Conservation (phyloP, 2,329 filamentous ascomycete genomes). For the Ophiocordyceps camponoti-floridani region DNA sequence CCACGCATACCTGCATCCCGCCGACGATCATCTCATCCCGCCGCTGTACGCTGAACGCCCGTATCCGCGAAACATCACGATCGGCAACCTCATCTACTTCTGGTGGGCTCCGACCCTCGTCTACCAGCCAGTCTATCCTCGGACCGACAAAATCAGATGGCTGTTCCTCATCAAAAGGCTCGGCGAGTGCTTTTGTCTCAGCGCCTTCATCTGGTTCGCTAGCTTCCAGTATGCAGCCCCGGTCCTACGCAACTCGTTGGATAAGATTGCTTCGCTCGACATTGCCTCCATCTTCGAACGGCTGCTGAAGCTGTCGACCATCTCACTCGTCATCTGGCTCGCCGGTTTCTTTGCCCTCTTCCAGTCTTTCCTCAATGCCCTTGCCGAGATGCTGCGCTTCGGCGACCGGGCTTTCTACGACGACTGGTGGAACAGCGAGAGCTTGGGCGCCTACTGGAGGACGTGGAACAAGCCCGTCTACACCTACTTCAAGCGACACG, state of each 20-base stretch:
- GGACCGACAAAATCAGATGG: constrained; percentile 69
- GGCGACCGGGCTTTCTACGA: constrained; percentile 90
- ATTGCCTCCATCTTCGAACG: constrained; percentile 71
- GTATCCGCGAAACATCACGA: constrained; percentile 81
- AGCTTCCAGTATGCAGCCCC: constrained; percentile 90
- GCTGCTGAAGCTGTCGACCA: constrained; percentile 86
- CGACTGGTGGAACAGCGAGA: constrained; percentile 94
- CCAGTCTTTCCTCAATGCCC: constrained; percentile 77
- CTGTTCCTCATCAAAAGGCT: constrained; percentile 70
- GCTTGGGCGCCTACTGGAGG: constrained; percentile 78
- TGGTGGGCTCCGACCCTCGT: constrained; percentile 96
- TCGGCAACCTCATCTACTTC: constrained; percentile 80
- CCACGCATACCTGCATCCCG: constrained; percentile 71
- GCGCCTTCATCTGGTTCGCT: constrained; percentile 87
- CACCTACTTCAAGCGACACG: constrained; percentile 86
- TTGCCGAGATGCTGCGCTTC: constrained; percentile 80
- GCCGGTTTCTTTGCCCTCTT: constrained; percentile 95
- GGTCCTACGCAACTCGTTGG: constrained; percentile 72
- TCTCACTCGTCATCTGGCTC: constrained; percentile 91
- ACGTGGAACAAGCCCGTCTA: constrained; percentile 98
- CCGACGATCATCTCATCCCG: constrained; percentile 51
- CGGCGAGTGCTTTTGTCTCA: constrained; percentile 57
- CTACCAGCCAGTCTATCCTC: constrained; percentile 92
- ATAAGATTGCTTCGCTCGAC: constrained; percentile 69
- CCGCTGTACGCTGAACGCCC: constrained; percentile 68